phyloP scores from a whole-genome alignment of 2,329 filamentous ascomycete genomes.

The Penicillium brevicompactum region DNA sequence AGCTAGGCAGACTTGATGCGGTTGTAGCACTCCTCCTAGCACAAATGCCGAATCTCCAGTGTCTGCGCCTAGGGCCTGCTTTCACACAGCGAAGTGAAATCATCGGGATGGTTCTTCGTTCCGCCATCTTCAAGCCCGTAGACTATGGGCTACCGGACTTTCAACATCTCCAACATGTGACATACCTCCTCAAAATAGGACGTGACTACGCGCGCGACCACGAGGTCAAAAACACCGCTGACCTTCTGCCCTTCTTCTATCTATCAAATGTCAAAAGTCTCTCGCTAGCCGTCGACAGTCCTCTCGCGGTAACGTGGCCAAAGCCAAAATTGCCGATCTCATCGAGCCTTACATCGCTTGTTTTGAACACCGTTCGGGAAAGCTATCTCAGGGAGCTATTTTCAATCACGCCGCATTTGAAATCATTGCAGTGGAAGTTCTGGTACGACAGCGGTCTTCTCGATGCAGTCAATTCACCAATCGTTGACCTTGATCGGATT shows the following conservation, averaged over 20 bases:
- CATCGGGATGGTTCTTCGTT: conserved; percentile 15
- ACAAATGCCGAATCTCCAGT: conserved; percentile 16
- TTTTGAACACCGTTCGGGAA: no score
- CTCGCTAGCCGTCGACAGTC: no score
- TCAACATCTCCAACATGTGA: not conserved
- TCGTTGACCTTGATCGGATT: conserved; percentile 19
- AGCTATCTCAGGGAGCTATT: no score
- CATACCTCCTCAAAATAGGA: conserved; percentile 3
- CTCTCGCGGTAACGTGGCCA: no score
- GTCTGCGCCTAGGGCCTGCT: conserved; percentile 11
- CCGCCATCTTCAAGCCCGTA: conserved; percentile 7
- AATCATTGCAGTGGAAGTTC: conserved; percentile 5
- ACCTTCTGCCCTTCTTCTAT: no score
- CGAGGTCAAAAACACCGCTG: not conserved
- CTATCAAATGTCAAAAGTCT: no score
- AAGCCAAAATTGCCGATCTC: no score
- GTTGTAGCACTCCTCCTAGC: conserved; percentile 22
- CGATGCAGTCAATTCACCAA: conserved; percentile 7
- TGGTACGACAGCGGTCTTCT: conserved; percentile 7
- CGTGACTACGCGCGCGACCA: not conserved
- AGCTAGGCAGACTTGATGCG: conserved; percentile 17
- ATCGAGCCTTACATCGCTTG: no score
- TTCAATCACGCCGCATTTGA: no score
- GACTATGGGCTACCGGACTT: conserved; percentile 8
- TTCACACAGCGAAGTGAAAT: conserved; percentile 13